Base-by-base conservation (phyloP, 2,329 filamentous ascomycete species). In the Colletotrichum tropicicola region DNA sequence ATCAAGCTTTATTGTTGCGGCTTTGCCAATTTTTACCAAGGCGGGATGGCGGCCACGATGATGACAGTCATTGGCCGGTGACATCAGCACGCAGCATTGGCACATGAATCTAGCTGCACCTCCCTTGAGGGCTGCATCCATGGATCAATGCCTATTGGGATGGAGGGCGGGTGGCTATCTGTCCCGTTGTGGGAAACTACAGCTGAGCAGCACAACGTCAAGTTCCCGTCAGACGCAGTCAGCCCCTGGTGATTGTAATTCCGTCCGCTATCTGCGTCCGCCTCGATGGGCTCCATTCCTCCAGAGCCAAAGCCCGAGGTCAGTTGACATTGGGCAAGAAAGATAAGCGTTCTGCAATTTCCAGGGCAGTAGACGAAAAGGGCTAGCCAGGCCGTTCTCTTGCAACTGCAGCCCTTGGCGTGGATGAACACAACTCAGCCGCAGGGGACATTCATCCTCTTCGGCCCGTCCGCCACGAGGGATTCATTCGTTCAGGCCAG, bases 371-470 rank as follows among this genome's bases (percentile, higher is more conserved):
- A 7, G 27, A 59, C 45, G 23, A 59, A 53, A 59, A 35, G 12
- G 55, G 57, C 43, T 55, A 56, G 49, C 19, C 28, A 44, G 17
- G 19, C 49, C 51, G 23, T 12, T 35, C 6, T 17, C 17, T 13
- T n/a, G 35, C 19, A 37, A 44, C 43, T 35, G 45, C 15, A 17
- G 6, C 6, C 12, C 35, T 62, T 51, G 49, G 49, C n/a, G 25
- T 19, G 61, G 48, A 60, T 60, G 56, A 54, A 54, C 35, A 54
- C 28, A 44, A 32, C 13, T 55, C 17, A 23, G 23, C 30, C 37
- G 17, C 39, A 45, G 27, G 28, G 43, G 28, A 17, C 7, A 43
- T 35, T 13, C 32, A 15, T 35, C 32, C 12, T 35, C 32, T 13
- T 35, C 32, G 13, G 32, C 13, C 32, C 32, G 32, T 35, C n/a